Conservation (phyloP, 495 filamentous ascomycete species). For the Daldinia loculata region DNA sequence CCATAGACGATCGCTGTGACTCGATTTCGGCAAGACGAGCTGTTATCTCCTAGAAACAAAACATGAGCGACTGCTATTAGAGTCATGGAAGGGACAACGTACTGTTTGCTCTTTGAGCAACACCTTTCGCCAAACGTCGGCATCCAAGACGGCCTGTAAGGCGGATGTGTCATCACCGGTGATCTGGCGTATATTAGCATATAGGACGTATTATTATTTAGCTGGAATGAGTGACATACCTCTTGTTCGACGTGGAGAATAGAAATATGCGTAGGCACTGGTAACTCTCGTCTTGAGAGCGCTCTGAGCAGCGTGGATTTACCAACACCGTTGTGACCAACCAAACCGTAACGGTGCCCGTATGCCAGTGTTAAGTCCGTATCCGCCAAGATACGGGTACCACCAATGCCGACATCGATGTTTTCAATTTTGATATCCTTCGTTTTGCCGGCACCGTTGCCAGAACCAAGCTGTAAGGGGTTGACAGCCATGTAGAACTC, state of each 20-base stretch:
- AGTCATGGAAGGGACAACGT: constrained; percentile 43
- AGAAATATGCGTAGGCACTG: constrained; percentile 95
- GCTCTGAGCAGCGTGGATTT: constrained; percentile 95
- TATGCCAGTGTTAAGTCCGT: constrained; percentile 90
- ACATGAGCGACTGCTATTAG: constrained; percentile 29
- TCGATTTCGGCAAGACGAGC: constrained; percentile 82
- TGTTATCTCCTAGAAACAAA: constrained; percentile 73
- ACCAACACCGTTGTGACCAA: constrained; percentile 99
- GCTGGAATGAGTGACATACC: constrained; percentile 56
- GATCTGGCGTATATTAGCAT: constrained; percentile 65
- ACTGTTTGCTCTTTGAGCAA: constrained; percentile 88
- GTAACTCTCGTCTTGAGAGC: constrained; percentile 89
- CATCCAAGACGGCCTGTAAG: constrained; percentile 94
- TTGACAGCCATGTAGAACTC: constrained; percentile 99
- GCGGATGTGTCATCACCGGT: constrained; percentile 95
- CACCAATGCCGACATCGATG: constrained; percentile 92
- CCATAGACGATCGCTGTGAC: constrained; percentile 77
- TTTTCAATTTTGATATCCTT: constrained; percentile 99
- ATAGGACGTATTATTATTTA: not conserved
- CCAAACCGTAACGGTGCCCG: constrained; percentile 93
- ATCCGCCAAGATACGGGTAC: constrained; percentile 87
- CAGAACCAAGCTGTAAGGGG: constrained; percentile 85
- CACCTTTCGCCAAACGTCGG: constrained; percentile 98
- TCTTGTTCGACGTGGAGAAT: constrained; percentile 99
- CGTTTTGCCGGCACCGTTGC: constrained; percentile 75